Evolutionary conservation across 1,284 basidiomycete species (phyloP), one percentile per base, ranked within the genome.

Genomic region (Vanrija sp.): DNA sequence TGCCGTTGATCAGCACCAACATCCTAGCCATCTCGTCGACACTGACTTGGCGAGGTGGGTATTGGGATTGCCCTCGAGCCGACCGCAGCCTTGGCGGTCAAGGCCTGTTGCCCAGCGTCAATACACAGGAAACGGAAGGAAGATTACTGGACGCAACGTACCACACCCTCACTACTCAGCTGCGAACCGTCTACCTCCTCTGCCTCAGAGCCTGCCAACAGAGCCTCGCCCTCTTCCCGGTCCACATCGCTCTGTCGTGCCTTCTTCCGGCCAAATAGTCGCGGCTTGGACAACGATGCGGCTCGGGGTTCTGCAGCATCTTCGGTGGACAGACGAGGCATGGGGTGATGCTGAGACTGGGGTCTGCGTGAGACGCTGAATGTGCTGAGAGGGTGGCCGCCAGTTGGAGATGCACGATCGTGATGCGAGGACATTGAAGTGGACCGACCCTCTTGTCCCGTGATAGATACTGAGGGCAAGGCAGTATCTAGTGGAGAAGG

Each of bases 141-240:
- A n/a, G n/a, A n/a, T n/a, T 15, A 34, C 21, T 34, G 7, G 34
- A 14, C 14, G 9, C 12, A 5, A 34, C 34, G 34, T 15, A 34
- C 34, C 9, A 5, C 14, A 15, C 9, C 10, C 6, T 42, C 10
- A 42, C 18, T n/a, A 42, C 18, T n/a, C 8, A 18, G 40, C n/a
- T 18, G 40, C 2, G n/a, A 10, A 6, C 18, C 44, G 7, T 18
- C n/a, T 10, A 18, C 7, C 5, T 46, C 45, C 9, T 16, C 19
- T 14, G 23, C 26, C 14, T 46, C 46, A 25, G 23, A 19, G 0
- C 12, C 29, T 15, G 46, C 46, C 4, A 57, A 43, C 4, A 57
- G 47, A 4, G 55, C 50, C n/a, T 52, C 50, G 10, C n/a, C 47
- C 23, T 57, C 54, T 3, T 51, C 54, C 9, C 40, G 9, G n/a